These are phyloP conservation scores for Acacia melanoxylon DNA, from an alignment of 306 rosid genomes.

Conservation along the genomic window DNA sequence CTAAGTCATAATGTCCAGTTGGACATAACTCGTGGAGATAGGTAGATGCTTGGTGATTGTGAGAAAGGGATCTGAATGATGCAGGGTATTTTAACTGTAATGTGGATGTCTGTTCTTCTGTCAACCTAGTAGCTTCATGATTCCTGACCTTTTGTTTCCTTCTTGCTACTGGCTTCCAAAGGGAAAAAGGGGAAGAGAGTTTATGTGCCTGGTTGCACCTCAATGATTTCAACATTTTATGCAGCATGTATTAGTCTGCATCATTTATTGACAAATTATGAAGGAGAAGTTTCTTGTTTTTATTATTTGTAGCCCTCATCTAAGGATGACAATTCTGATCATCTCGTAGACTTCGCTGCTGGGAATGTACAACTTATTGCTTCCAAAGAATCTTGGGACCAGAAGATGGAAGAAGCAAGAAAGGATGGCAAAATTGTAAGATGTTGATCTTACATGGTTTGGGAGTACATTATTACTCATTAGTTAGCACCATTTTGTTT, in stretches of 20 bases:
- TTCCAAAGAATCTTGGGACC: slow-evolving; percentile 71
- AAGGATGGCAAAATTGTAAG: slow-evolving; percentile 69
- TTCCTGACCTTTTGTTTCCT: not conserved
- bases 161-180: not conserved
- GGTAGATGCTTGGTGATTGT: not conserved
- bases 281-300: slow-evolving; percentile 25
- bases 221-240: slow-evolving; percentile 2
- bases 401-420: slow-evolving; percentile 71
- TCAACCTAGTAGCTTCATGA: slow-evolving; percentile 2
- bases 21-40: not conserved
- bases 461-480: slow-evolving; percentile 7
- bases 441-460: slow-evolving; percentile 9
- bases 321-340: slow-evolving; percentile 48
- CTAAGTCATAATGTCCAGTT: not conserved
- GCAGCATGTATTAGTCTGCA: not conserved
- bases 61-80: not conserved
- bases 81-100: not conserved
- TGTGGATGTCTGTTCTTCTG: not conserved
- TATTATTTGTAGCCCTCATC: slow-evolving; percentile 40
- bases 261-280: slow-evolving; percentile 12
- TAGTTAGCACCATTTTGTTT: slow-evolving; percentile 12
- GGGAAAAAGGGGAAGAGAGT: not conserved
- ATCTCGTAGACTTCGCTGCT: slow-evolving; percentile 51
- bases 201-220: slow-evolving; percentile 13
- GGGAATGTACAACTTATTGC: slow-evolving; percentile 70